Percentiles rank a stretch among this genome's conserved stretches.
Evolutionary conservation across 805 yeast species (phyloP).

Genomic region (Sugiyamaella lignohabitans): DNA sequence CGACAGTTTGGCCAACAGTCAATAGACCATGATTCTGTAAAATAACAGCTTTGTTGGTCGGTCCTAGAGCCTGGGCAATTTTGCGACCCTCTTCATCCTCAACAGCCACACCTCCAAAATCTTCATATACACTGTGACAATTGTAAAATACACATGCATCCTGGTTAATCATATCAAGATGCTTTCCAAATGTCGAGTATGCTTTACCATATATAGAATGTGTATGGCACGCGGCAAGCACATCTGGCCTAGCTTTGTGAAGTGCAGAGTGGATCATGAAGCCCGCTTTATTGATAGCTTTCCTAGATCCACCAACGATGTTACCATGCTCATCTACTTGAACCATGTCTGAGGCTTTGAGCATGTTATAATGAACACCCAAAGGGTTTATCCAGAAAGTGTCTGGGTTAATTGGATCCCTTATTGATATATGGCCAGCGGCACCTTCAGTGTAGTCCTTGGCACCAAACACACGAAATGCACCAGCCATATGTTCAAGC

Average conservation of each 20-base stretch:
- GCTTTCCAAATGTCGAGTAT: slow-evolving; percentile 56
- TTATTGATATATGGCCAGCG: slow-evolving; percentile 80
- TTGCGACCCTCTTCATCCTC: slow-evolving; percentile 56
- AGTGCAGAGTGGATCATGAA: slow-evolving; percentile 63
- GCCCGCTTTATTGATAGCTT: slow-evolving; percentile 60
- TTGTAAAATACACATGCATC: slow-evolving; percentile 66
- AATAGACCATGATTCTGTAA: slow-evolving; percentile 68
- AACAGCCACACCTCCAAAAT: slow-evolving; percentile 76
- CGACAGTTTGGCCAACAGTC: slow-evolving; percentile 64
- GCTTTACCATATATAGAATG: slow-evolving; percentile 63
- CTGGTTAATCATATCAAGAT: slow-evolving; percentile 74
- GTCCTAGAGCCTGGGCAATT: slow-evolving; percentile 56
- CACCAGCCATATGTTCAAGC: slow-evolving; percentile 73
- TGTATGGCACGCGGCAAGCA: slow-evolving; percentile 66
- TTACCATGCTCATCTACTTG: slow-evolving; percentile 57
- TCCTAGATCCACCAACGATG: slow-evolving; percentile 52
- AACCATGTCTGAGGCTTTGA: slow-evolving; percentile 58
- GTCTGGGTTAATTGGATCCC: slow-evolving; percentile 74
- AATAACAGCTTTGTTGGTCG: slow-evolving; percentile 48
- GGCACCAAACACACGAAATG: slow-evolving; percentile 77
- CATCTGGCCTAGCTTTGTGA: slow-evolving; percentile 64
- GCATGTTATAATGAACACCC: slow-evolving; percentile 62
- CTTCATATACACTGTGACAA: slow-evolving; percentile 55
- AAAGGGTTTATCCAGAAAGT: slow-evolving; percentile 90
- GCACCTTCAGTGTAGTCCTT: slow-evolving; percentile 69